Percentiles rank a stretch among this genome's conserved stretches.
phyloP scores from a whole-genome alignment of 2,329 filamentous ascomycete species.

The Alternaria incomplexa region DNA sequence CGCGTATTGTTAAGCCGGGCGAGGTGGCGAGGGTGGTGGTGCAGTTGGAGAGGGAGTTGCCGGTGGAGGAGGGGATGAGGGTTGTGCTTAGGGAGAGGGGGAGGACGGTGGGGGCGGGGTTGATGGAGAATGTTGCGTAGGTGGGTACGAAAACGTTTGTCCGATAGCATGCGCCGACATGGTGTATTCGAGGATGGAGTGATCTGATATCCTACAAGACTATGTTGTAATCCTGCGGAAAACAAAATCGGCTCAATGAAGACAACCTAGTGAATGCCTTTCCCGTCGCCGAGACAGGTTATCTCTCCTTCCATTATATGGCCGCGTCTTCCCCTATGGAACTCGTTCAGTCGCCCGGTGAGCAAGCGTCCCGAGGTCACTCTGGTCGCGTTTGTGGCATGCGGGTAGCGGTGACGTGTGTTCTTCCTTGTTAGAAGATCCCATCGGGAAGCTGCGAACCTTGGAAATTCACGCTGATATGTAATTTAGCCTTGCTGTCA shows the following conservation, averaged over 20 bases:
- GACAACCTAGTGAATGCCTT: background rate
- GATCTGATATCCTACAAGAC: background rate
- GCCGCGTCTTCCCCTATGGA: too few relatives aligned
- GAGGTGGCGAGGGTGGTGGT: conserved; percentile 78
- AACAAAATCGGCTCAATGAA: too few relatives aligned
- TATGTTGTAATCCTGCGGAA: background rate
- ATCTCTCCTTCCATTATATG: background rate
- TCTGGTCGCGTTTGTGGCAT: background rate
- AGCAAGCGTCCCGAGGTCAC: background rate
- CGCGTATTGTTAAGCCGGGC: conserved; percentile 81
- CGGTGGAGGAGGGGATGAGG: conserved; percentile 78
- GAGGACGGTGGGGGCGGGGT: conserved; percentile 83
- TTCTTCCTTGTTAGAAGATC: rapidly evolving
- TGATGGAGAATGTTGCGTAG: conserved; percentile 67
- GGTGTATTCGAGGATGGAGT: too few relatives aligned
- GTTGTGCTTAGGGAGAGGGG: conserved; percentile 83
- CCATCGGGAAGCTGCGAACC: background rate
- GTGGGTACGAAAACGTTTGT: too few relatives aligned
- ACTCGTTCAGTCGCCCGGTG: background rate
- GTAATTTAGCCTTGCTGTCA: rapidly evolving
- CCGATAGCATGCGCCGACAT: too few relatives aligned
- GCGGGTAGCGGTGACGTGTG: background rate
- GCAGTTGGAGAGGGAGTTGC: conserved; percentile 74
- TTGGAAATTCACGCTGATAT: background rate
- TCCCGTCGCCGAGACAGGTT: background rate